phyloP scores from a whole-genome alignment of 257 asterid species.

The Solanum paucissectum region DNA sequence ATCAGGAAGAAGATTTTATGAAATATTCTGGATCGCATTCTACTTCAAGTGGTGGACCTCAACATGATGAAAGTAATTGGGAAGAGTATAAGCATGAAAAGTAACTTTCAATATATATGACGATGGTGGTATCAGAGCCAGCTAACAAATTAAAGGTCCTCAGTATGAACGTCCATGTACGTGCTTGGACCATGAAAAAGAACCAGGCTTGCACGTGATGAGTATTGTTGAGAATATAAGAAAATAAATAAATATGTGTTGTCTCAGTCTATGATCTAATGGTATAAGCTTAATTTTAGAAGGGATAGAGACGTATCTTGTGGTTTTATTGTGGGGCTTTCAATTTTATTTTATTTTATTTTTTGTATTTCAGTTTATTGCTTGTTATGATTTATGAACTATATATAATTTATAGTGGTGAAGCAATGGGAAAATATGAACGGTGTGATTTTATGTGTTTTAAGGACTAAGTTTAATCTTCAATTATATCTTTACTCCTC shows the following conservation, averaged over 20 bases:
- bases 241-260: background rate
- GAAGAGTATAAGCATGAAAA: background rate
- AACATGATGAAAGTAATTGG: background rate
- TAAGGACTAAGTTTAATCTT: background rate
- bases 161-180: background rate
- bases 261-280: background rate
- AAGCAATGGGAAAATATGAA: background rate
- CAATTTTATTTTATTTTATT: background rate
- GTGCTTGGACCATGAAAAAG: background rate
- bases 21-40: background rate
- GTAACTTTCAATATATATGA: background rate
- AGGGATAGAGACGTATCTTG: background rate
- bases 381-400: background rate
- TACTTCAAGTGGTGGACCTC: background rate
- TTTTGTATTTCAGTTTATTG: background rate
- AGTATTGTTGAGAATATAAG: background rate
- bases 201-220: background rate
- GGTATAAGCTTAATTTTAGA: background rate
- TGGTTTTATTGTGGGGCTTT: background rate
- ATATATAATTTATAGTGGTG: background rate
- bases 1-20: background rate
- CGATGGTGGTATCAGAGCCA: background rate
- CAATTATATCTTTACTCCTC: background rate
- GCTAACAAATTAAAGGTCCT: background rate
- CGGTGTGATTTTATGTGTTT: background rate